Conservation (phyloP, 225 moss, liverwort and hornwort genomes). For the Physcomitrium patens region DNA sequence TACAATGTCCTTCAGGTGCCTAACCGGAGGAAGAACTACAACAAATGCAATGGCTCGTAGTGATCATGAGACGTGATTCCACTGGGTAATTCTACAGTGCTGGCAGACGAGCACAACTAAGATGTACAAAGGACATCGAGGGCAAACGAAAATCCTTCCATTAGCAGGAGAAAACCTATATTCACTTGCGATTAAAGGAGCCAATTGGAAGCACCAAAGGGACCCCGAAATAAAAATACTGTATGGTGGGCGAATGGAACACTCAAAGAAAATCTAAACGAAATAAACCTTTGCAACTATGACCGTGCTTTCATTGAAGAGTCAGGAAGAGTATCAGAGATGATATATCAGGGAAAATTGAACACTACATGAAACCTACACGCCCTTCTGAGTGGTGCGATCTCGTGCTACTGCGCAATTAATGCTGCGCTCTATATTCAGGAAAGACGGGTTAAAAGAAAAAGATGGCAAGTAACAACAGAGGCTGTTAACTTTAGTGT, state of each 20-base stretch:
- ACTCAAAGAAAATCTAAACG: conserved; percentile 1
- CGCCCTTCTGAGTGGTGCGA: not conserved
- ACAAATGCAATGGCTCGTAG: not conserved
- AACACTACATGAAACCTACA: not conserved
- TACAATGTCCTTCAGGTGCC: not conserved
- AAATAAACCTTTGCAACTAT: conserved; percentile 4
- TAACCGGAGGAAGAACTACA: not conserved
- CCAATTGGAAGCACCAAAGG: not conserved
- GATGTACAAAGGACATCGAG: no score
- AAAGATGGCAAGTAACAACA: not conserved
- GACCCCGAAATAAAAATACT: conserved; percentile 8
- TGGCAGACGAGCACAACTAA: no score
- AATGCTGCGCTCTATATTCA: not conserved
- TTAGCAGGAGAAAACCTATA: no score
- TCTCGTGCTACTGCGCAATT: not conserved
- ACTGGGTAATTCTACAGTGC: no score
- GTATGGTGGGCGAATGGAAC: not conserved
- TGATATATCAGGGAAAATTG: not conserved
- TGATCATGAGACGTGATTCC: no score
- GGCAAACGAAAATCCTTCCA: no score
- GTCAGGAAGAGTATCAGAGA: not conserved
- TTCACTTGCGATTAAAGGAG: not conserved
- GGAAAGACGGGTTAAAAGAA: not conserved
- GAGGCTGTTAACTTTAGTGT: not conserved
- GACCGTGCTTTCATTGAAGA: not conserved